Conservation (phyloP, 768 basidiomycete genomes). For the Leccinum rimulosum region DNA sequence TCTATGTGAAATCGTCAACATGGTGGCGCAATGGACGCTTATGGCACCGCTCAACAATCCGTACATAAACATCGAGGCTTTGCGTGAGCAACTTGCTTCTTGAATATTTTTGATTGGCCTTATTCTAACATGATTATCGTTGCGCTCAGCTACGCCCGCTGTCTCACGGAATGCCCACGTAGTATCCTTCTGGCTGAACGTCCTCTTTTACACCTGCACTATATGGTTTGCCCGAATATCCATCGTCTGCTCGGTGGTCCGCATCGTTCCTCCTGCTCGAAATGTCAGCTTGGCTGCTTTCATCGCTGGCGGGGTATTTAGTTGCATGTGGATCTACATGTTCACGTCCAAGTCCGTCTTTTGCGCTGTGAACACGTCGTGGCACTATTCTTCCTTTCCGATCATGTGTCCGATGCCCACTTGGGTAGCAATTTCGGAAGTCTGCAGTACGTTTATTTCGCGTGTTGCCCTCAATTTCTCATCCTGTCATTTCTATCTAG, state of each 20-base stretch:
- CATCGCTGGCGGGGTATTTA: slow-evolving; percentile 8
- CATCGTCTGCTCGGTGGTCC: slow-evolving; percentile 23
- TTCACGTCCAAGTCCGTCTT: slow-evolving; percentile 33
- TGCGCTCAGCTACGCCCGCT: slow-evolving; percentile 21
- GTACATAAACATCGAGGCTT: slow-evolving; percentile 4
- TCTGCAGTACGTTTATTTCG: slow-evolving; percentile 42
- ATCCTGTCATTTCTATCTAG: slow-evolving; percentile 24
- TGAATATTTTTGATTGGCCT: background rate
- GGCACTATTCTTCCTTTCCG: slow-evolving; percentile 35
- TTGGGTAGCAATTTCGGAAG: slow-evolving; percentile 50
- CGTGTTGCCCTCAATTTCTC: background rate
- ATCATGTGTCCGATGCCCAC: slow-evolving; percentile 43
- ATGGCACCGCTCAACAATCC: slow-evolving; percentile 29
- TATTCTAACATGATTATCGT: slow-evolving; percentile 15
- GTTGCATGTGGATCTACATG: slow-evolving; percentile 21
- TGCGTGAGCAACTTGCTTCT: slow-evolving; percentile 13
- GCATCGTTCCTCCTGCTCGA: slow-evolving; percentile 21
- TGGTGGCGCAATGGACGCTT: slow-evolving; percentile 14
- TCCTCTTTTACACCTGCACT: slow-evolving; percentile 21
- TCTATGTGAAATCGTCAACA: slow-evolving; percentile 6
- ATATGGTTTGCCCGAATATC: slow-evolving; percentile 31
- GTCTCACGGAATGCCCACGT: slow-evolving; percentile 18
- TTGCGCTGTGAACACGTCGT: slow-evolving; percentile 37
- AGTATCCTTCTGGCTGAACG: slow-evolving; percentile 19
- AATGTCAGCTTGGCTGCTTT: background rate